Conservation (phyloP, 73 alveolate species). For the Paramecium tetraurelia region DNA sequence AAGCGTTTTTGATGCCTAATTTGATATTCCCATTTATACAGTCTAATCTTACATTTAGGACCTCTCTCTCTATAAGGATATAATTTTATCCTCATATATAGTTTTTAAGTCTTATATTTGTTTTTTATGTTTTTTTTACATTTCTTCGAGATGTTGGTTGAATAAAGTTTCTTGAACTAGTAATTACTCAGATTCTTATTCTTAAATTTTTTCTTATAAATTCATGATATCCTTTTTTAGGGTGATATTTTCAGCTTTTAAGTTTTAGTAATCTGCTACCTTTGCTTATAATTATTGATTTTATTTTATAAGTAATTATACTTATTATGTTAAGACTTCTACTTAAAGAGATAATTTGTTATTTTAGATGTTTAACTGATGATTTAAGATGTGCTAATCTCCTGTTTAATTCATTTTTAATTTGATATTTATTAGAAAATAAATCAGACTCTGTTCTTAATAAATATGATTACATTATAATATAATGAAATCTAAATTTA, state of each 20-base stretch:
- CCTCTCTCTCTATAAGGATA: neutral
- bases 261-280: neutral
- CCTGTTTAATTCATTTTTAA: neutral
- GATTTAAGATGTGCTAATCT: neutral
- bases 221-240: neutral
- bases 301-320: neutral
- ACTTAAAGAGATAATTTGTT: neutral
- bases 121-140: neutral
- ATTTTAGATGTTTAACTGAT: neutral
- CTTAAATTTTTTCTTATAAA: neutral
- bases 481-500: neutral
- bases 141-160: neutral
- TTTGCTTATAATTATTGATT: neutral
- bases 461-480: neutral
- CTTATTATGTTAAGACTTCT: neutral
- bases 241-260: neutral
- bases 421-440: neutral
- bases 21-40: neutral
- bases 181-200: neutral
- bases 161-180: neutral
- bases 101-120: neutral
- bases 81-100: neutral
- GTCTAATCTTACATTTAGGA: neutral
- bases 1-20: neutral
- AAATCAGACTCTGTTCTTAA: neutral